Conservation (phyloP, 139 green algal genomes). For the Pseudopediastrum boryanum region DNA sequence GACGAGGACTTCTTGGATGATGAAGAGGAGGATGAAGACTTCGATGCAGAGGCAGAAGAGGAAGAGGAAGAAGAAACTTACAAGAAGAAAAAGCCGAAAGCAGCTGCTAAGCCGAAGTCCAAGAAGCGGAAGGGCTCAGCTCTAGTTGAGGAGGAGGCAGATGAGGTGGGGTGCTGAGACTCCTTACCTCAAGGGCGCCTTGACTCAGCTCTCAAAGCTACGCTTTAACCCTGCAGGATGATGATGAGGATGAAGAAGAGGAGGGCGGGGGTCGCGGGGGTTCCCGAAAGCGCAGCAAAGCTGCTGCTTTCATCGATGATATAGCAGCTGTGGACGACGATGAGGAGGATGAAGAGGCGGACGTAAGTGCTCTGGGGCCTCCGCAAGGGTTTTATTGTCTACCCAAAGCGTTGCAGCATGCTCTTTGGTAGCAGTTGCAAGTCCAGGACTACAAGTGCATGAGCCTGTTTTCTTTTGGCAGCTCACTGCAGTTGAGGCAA, state of each 20-base stretch:
- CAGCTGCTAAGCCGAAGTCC: background rate
- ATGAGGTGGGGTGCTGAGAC: constrained; percentile 47
- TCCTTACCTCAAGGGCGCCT: background rate
- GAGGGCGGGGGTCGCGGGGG: constrained; percentile 30
- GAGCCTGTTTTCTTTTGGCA: background rate
- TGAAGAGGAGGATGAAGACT: constrained; percentile 32
- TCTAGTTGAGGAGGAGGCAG: constrained; percentile 90
- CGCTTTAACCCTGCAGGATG: constrained; percentile 23
- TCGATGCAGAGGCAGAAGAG: constrained; percentile 10
- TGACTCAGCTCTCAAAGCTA: background rate
- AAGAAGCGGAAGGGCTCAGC: constrained; percentile 9
- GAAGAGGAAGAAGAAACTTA: background rate
- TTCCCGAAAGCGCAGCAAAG: constrained; percentile 19
- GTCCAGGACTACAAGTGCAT: background rate
- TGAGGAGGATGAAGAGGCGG: constrained; percentile 88
- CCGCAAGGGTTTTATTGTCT: too few species aligned
- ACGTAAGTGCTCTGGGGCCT: constrained; percentile 43
- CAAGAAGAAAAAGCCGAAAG: constrained; percentile 21
- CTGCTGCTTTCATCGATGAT: constrained; percentile 77
- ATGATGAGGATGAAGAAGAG: constrained; percentile 49
- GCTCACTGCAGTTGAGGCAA: background rate
- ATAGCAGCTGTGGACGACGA: constrained; percentile 87
- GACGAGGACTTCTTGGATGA: constrained; percentile 15
- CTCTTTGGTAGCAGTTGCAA: too few species aligned
- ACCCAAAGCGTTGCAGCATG: too few species aligned